These are phyloP conservation scores for Nicotiana otophora DNA, from an alignment of 257 asterid genomes.

Conservation along the genomic window DNA sequence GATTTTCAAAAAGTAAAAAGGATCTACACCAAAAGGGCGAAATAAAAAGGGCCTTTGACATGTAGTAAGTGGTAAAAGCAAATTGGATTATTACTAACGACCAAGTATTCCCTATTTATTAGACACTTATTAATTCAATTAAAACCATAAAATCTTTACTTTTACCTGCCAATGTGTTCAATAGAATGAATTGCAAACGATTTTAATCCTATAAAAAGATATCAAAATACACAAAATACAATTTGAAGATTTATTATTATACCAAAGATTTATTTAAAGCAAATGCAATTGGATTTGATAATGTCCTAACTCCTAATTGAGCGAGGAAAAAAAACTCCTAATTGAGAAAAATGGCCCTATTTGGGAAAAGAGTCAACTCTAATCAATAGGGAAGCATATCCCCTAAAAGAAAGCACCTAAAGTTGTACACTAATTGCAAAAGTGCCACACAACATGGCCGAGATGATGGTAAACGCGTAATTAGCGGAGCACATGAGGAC, in stretches of 20 bases:
- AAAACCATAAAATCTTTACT: neutral
- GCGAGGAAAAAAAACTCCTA: too few species aligned
- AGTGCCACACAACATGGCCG: neutral
- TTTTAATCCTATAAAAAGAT: neutral
- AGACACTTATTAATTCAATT: neutral
- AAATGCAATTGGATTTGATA: neutral
- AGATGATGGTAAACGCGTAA: constrained; percentile 1
- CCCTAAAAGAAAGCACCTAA: neutral
- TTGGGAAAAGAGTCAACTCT: neutral
- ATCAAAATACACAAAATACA: neutral
- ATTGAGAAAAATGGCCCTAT: too few species aligned
- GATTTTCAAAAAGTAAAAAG: neutral
- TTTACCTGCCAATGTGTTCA: neutral
- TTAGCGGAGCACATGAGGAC: constrained; percentile 11
- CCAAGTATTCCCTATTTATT: neutral
- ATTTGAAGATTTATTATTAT: neutral
- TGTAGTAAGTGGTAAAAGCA: neutral
- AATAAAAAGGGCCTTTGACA: neutral
- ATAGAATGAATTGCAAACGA: neutral
- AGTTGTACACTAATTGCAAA: neutral
- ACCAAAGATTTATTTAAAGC: neutral
- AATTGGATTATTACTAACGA: neutral
- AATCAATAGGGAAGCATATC: neutral
- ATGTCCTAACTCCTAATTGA: too few species aligned
- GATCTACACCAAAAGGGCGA: neutral